phyloP scores from a whole-genome alignment of 139 green algal genomes.

The Dunaliella sp. region DNA sequence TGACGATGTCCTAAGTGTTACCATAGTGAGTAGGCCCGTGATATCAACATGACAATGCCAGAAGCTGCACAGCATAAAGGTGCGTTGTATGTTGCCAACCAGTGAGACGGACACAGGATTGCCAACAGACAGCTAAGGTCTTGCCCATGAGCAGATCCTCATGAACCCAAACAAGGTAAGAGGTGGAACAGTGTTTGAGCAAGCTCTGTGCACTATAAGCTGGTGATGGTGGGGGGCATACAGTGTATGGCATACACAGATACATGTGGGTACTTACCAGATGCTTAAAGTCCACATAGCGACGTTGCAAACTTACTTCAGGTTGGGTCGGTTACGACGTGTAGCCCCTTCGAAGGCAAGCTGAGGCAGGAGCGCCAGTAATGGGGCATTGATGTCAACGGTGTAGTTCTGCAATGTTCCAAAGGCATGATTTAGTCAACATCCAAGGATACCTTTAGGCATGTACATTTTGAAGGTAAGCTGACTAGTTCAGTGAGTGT shows the following conservation, averaged over 20 bases:
- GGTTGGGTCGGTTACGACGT: slow-evolving; percentile 72
- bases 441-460: neutral
- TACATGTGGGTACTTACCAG: neutral
- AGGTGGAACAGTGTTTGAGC: neutral
- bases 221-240: neutral
- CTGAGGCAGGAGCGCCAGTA: slow-evolving; percentile 60
- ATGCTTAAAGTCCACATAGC: neutral
- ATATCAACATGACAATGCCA: too few species aligned
- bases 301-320: slow-evolving; percentile 26
- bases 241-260: neutral
- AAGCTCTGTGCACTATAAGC: neutral
- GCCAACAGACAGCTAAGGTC: too few species aligned
- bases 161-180: neutral
- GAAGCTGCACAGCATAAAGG: too few species aligned
- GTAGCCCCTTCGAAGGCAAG: slow-evolving; percentile 84
- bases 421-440: neutral
- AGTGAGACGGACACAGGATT: too few species aligned
- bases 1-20: too few species aligned
- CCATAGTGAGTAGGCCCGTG: too few species aligned
- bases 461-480: neutral
- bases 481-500: neutral
- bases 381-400: slow-evolving; percentile 78
- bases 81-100: too few species aligned
- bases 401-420: slow-evolving; percentile 55
- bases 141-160: too few species aligned